Base-by-base conservation (phyloP, 2,329 filamentous ascomycete species). In the Arthrobotrys conoides region DNA sequence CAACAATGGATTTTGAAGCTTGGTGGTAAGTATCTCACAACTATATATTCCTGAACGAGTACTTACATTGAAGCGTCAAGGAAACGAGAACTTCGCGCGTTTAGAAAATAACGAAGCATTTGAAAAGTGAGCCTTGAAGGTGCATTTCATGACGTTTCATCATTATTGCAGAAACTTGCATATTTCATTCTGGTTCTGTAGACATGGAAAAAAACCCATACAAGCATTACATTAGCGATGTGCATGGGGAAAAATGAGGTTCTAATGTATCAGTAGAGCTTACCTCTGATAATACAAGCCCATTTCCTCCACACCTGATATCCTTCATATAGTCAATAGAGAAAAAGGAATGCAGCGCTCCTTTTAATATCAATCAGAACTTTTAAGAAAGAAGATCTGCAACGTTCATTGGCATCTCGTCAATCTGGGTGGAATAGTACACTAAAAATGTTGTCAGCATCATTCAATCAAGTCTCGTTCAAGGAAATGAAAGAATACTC, bases 401-500 rank as follows among this genome's bases (percentile, higher is more conserved):
- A 84, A 93, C 93, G 83, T 97, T 97, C 94, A 97, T 97, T 18
- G 94, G 94, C 94, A 97, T 97, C 87, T 97, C 94, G 83, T 97
- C 94, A 82, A 97, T 97, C 87, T 97, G 94, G 33, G 57, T 94
- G 97, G 16, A 93, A 96, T 86, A 97, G 97, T 96, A 97, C 83
- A 97, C 91, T 93, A 80, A 10, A 55, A 46, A 5, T 2, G 1
- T n/a, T 3, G 87, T 86, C 73, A 72, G 64, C 59, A 51, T 66
- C 48, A 51, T 68, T 46, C 4, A 16, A 5, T 8, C 49, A 27
- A 5, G 16, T 12, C 6, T 9, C n/a, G 5, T 18, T n/a, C 1
- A 20, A n/a, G 5, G 69, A 68, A 38, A 88, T 91, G 86, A 30
- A 55, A 49, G 5, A 36, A 57, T 49, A 81, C 82, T 57, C 87